Percentiles rank a stretch among this genome's conserved stretches.
Evolutionary conservation across 352 stramenopile genomes (phyloP).

Genomic region (Pythium grandisporangium): DNA sequence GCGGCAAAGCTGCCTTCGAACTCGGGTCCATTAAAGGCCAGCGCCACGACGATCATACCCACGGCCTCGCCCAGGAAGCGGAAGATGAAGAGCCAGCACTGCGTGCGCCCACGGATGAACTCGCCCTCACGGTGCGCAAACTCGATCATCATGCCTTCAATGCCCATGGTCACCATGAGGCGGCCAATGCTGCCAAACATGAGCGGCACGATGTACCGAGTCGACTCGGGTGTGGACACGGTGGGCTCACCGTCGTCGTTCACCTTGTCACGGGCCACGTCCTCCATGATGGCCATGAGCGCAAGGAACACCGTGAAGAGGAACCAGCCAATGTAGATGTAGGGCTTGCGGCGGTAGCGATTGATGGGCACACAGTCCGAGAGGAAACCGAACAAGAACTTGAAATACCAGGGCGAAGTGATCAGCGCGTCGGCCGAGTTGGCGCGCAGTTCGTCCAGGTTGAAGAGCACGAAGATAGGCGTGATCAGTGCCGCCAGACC

Average conservation of each 20-base stretch:
- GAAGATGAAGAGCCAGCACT: slow-evolving; percentile 7
- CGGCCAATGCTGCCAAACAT: slow-evolving; percentile 12
- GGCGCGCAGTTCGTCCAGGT: not conserved
- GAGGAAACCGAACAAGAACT: slow-evolving; percentile 5
- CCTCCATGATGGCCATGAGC: not conserved
- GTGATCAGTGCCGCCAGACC: not conserved
- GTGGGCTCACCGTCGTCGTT: slow-evolving; percentile 8
- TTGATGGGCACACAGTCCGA: slow-evolving; percentile 6
- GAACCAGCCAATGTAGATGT: slow-evolving; percentile 11
- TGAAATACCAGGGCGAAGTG: slow-evolving; percentile 1
- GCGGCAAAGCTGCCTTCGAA: slow-evolving; percentile 13
- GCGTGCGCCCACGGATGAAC: slow-evolving; percentile 15
- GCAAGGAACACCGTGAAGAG: not conserved
- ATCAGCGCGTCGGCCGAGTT: not conserved
- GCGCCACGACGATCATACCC: slow-evolving; percentile 2
- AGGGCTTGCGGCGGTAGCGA: slow-evolving; percentile 5
- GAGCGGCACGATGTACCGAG: slow-evolving; percentile 10
- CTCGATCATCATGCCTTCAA: slow-evolving; percentile 21
- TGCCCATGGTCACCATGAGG: slow-evolving; percentile 10
- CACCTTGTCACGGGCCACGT: not conserved
- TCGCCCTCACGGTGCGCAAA: slow-evolving; percentile 18
- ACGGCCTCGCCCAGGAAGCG: slow-evolving; percentile 14
- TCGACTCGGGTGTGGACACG: too few species aligned
- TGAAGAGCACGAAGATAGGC: slow-evolving; percentile 1
- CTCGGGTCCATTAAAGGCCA: slow-evolving; percentile 8